Conservation (phyloP, 345 rosid genomes). For the Gossypium raimondii region DNA sequence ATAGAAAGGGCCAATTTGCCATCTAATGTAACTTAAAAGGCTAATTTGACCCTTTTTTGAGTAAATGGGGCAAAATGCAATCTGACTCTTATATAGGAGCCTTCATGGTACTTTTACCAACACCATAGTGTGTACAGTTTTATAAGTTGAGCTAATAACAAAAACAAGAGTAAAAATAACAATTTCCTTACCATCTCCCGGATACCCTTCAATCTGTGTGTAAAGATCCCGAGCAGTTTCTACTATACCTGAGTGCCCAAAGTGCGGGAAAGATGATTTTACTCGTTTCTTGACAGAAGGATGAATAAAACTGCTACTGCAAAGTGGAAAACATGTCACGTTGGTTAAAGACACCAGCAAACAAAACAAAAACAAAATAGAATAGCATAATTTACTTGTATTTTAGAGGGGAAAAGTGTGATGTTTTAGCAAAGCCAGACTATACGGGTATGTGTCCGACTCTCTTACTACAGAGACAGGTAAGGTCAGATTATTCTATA, state of each 20-base stretch:
- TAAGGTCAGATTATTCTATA: not conserved
- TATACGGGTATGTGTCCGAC: not conserved
- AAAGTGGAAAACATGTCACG: constrained; percentile 17
- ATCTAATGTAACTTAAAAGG: too few relatives aligned
- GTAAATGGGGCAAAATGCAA: too few relatives aligned
- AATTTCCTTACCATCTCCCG: constrained; percentile 32
- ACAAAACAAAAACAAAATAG: not conserved
- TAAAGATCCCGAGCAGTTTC: constrained; percentile 82
- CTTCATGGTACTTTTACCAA: too few relatives aligned
- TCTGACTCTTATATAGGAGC: too few relatives aligned
- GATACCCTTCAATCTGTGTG: constrained; percentile 74
- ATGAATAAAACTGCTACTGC: constrained; percentile 37
- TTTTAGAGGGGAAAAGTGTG: not conserved
- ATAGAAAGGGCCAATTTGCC: too few relatives aligned
- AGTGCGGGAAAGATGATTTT: constrained; percentile 61
- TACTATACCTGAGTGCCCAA: constrained; percentile 80
- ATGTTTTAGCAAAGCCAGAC: not conserved
- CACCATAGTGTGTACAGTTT: not conserved
- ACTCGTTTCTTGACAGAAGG: constrained; percentile 33
- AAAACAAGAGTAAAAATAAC: constrained; percentile 6
- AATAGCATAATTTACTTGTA: not conserved
- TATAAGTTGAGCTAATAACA: not conserved
- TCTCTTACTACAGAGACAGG: not conserved
- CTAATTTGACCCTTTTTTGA: too few relatives aligned
- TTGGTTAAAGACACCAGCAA: not conserved